Evolutionary conservation across 495 filamentous ascomycete species (phyloP).

Genomic region (Podospora tetraspora): DNA sequence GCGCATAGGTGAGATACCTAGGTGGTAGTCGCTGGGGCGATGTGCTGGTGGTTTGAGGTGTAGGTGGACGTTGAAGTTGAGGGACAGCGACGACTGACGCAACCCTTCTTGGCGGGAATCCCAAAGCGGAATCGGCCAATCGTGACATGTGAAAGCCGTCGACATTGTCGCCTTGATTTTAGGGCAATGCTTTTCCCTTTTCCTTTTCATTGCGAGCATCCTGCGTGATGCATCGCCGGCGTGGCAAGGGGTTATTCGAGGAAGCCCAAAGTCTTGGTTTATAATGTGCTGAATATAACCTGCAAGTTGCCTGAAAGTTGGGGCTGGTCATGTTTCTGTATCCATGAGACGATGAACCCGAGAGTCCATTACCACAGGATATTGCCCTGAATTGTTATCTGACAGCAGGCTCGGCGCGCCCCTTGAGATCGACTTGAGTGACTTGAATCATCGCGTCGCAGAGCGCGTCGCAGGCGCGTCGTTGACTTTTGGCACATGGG

Average conservation of each 20-base stretch:
- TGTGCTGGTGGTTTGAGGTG: background rate
- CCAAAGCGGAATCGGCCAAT: background rate
- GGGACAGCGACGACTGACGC: conserved; percentile 12
- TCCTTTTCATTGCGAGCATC: background rate
- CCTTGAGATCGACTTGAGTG: background rate
- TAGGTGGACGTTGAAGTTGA: background rate
- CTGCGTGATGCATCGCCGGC: background rate
- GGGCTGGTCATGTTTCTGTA: background rate
- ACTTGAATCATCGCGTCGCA: background rate
- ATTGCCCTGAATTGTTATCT: background rate
- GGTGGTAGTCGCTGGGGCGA: background rate
- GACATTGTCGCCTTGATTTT: background rate
- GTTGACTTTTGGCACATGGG: conserved; percentile 5
- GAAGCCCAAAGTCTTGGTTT: background rate
- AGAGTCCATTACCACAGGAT: background rate
- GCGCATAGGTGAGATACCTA: background rate
- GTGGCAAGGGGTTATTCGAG: background rate
- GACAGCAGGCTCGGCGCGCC: background rate
- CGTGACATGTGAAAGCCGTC: conserved; percentile 8
- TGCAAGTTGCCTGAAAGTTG: background rate
- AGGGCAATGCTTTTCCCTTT: too few relatives aligned
- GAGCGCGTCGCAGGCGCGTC: background rate
- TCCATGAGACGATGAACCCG: background rate
- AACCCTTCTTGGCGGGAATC: conserved; percentile 4
- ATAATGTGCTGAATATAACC: background rate